A percentile compares a stretch with the other conserved stretches of the same genome.
Evolutionary conservation across 371 early-diverging fungal species (phyloP).

Genomic region (Apophysomyces trapeziformis): DNA sequence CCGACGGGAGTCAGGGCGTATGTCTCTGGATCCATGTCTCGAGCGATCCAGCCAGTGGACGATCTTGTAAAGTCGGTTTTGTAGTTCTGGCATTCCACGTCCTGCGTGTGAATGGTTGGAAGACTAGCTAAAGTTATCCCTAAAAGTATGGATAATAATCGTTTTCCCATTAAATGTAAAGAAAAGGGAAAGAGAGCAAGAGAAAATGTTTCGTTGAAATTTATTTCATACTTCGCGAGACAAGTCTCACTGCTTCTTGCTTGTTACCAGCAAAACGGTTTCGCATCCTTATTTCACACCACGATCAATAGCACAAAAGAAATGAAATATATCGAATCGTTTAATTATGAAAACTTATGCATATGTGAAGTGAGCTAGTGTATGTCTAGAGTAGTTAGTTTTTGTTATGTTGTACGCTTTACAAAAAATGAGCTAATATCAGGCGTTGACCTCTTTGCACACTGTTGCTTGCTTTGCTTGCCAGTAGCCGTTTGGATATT

Average conservation of each 20-base stretch:
- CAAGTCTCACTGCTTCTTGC: conserved; percentile 8
- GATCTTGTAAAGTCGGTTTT: conserved; percentile 31
- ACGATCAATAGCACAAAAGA: too few relatives aligned
- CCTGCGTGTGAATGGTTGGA: background rate
- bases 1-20: conserved; percentile 32
- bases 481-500: background rate
- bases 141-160: background rate
- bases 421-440: conserved; percentile 4
- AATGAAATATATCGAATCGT: too few relatives aligned
- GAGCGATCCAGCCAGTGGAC: conserved; percentile 34
- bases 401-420: background rate
- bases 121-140: background rate
- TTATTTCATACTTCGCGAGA: background rate
- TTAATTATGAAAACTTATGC: background rate
- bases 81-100: conserved; percentile 26
- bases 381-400: background rate
- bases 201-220: background rate
- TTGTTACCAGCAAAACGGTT: background rate
- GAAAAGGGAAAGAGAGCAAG: background rate
- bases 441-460: background rate
- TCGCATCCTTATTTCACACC: background rate
- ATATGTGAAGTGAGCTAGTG: background rate
- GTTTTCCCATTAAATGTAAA: background rate
- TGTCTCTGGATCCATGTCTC: conserved; percentile 26
- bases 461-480: background rate